phyloP scores from a whole-genome alignment of 495 filamentous ascomycete species.

The Talaromyces thailandensis region DNA sequence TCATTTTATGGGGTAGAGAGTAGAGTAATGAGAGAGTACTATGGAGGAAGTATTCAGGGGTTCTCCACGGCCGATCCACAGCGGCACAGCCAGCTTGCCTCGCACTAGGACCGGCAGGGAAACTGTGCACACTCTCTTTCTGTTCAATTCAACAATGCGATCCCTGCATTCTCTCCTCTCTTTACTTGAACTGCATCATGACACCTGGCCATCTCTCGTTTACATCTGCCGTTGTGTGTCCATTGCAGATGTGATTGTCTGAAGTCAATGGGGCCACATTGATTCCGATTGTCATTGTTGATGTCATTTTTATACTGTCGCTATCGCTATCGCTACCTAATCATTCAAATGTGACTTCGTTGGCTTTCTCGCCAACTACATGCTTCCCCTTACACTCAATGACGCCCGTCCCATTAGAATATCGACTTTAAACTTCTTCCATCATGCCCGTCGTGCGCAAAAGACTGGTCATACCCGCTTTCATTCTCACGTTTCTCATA shows the following conservation, averaged over 20 bases:
- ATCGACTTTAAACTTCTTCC: not conserved
- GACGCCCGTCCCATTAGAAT: not conserved
- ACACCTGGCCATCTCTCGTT: not conserved
- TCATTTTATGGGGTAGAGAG: no score
- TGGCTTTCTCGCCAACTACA: not conserved
- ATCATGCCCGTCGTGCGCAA: conserved; percentile 12
- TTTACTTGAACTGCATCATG: not conserved
- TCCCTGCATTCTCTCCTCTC: not conserved
- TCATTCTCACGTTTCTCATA: conserved; percentile 18
- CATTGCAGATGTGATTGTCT: not conserved
- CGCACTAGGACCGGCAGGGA: not conserved
- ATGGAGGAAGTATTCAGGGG: not conserved
- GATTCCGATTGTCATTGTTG: not conserved
- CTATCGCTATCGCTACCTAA: not conserved
- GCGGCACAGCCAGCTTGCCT: not conserved
- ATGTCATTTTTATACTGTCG: not conserved
- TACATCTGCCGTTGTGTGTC: not conserved
- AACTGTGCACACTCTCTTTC: not conserved
- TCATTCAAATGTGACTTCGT: not conserved
- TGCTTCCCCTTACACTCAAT: not conserved
- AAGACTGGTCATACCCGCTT: conserved; percentile 18
- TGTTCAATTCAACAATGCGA: not conserved
- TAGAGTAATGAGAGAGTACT: no score
- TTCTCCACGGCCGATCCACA: not conserved
- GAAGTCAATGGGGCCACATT: not conserved